Evolutionary conservation across 2,329 filamentous ascomycete species (phyloP).

Genomic region (Trichoderma atroviride): DNA sequence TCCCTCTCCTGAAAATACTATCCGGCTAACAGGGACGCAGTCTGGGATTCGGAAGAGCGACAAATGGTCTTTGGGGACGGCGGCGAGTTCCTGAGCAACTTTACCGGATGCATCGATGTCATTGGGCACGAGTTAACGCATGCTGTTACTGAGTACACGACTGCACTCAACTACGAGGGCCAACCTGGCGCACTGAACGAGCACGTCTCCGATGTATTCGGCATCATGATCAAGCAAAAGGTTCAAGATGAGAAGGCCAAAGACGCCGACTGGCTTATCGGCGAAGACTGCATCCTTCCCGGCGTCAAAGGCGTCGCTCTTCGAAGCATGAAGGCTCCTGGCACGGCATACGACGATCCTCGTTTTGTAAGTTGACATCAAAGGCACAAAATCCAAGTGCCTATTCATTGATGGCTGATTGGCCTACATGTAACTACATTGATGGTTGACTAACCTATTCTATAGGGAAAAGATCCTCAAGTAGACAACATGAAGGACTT

Average conservation of each 20-base stretch:
- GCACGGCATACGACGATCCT: constrained; percentile 56
- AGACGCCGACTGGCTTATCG: constrained; percentile 58
- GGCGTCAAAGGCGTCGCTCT: constrained; percentile 55
- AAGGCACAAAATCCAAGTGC: neutral
- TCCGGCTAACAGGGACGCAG: constrained; percentile 32
- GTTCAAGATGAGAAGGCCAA: constrained; percentile 48
- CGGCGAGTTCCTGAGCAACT: constrained; percentile 53
- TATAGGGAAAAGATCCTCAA: constrained; percentile 56
- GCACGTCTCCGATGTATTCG: constrained; percentile 59
- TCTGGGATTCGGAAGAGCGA: constrained; percentile 52
- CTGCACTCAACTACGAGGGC: constrained; percentile 52
- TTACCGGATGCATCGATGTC: constrained; percentile 56
- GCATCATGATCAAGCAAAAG: constrained; percentile 60
- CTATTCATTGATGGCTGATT: too few relatives aligned
- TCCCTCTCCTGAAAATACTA: too few relatives aligned
- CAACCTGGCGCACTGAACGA: constrained; percentile 61
- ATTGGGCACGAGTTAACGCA: constrained; percentile 62
- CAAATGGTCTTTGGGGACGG: constrained; percentile 63
- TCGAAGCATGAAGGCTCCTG: constrained; percentile 57
- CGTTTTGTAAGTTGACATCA: constrained; percentile 46
- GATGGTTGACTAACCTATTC: neutral
- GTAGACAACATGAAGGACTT: constrained; percentile 52
- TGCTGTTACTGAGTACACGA: constrained; percentile 55
- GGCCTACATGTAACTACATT: too few relatives aligned
- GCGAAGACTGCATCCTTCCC: constrained; percentile 55